These are phyloP conservation scores for Chaetomium cochliodes DNA, from an alignment of 495 filamentous ascomycete genomes.

Conservation along the genomic window DNA sequence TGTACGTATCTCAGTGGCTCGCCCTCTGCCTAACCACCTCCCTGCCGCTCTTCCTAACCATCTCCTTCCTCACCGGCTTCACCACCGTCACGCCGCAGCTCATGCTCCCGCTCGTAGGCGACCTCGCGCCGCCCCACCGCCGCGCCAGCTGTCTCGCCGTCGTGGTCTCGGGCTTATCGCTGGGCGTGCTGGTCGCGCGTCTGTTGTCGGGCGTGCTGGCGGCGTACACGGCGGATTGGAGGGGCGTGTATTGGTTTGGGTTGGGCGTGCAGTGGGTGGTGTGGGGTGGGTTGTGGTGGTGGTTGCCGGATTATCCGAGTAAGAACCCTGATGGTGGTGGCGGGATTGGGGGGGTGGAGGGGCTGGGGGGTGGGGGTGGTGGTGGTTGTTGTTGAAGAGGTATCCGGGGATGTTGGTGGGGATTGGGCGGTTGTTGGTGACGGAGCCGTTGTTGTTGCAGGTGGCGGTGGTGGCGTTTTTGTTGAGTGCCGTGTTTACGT, in stretches of 20 bases:
- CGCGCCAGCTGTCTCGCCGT: conserved; percentile 68
- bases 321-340: conserved; percentile 53
- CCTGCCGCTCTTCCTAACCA: conserved; percentile 61
- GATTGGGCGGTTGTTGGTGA: conserved; percentile 60
- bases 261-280: conserved; percentile 72
- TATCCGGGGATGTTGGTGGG: conserved; percentile 66
- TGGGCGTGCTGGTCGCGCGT: conserved; percentile 75
- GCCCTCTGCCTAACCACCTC: conserved; percentile 67
- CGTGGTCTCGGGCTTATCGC: conserved; percentile 72
- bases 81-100: conserved; percentile 83
- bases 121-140: conserved; percentile 68
- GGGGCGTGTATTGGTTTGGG: conserved; percentile 77
- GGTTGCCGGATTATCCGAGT: conserved; percentile 77
- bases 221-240: conserved; percentile 65
- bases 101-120: conserved; percentile 80
- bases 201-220: conserved; percentile 74
- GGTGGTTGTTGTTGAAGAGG: conserved; percentile 39
- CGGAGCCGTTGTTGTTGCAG: conserved; percentile 68
- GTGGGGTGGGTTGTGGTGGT: conserved; percentile 60
- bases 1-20: conserved; percentile 51
- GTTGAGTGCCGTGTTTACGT: conserved; percentile 43
- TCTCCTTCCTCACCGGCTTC: conserved; percentile 69
- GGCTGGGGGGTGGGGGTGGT: neutral
- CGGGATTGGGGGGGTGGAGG: neutral
- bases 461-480: conserved; percentile 44